phyloP scores from a whole-genome alignment of 441 rosid species.

The Aleurites moluccanus region DNA sequence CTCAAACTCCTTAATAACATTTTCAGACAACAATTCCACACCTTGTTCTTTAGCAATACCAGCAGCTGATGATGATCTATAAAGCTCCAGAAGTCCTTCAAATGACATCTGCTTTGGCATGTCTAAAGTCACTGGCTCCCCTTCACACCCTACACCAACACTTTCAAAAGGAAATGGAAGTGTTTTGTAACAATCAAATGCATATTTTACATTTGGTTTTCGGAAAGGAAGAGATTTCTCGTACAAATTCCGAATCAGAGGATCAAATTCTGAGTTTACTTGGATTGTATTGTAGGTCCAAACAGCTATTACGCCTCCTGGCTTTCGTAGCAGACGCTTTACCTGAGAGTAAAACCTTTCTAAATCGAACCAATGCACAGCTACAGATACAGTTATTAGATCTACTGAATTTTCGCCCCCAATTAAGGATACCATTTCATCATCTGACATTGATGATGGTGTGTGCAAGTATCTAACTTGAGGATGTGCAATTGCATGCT shows the following conservation, averaged over 20 bases:
- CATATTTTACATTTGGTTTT: constrained; percentile 16
- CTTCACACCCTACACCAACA: constrained; percentile 38
- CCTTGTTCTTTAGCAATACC: constrained; percentile 36
- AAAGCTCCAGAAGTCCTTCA: constrained; percentile 23
- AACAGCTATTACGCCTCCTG: constrained; percentile 38
- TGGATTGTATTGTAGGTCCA: constrained; percentile 32
- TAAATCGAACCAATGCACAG: constrained; percentile 43
- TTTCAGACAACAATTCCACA: constrained; percentile 33
- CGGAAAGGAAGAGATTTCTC: constrained; percentile 20
- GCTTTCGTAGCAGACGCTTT: constrained; percentile 31
- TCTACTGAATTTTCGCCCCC: constrained; percentile 38
- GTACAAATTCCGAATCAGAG: constrained; percentile 14
- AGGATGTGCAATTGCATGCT: constrained; percentile 27
- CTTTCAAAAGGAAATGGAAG: constrained; percentile 43
- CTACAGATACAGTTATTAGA: constrained; percentile 27
- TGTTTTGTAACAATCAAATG: constrained; percentile 30
- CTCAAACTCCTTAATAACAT: constrained; percentile 17
- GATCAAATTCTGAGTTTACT: constrained; percentile 30
- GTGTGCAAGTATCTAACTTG: constrained; percentile 31
- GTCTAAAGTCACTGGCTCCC: constrained; percentile 33
- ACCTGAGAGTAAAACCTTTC: constrained; percentile 30
- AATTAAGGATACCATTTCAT: constrained; percentile 28
- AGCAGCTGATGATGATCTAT: constrained; percentile 26
- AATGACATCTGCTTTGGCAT: constrained; percentile 29
- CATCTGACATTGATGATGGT: constrained; percentile 26